Evolutionary conservation across 176 grass and related monocot genomes (phyloP).

Genomic region (Lolium multiflorum): DNA sequence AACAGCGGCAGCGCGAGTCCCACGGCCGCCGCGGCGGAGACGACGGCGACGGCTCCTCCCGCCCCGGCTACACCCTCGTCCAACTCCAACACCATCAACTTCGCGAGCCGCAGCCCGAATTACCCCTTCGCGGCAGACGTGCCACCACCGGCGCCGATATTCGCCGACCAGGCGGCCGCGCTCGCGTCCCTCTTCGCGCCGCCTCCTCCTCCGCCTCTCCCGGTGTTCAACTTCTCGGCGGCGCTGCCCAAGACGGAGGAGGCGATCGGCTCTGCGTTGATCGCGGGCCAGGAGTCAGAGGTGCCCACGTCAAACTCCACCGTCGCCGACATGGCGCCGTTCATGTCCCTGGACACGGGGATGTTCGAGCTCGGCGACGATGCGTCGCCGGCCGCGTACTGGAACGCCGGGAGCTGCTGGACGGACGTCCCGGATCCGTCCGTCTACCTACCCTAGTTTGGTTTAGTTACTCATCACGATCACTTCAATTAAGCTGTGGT

Average conservation of each 20-base stretch:
- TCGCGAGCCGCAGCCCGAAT: neutral
- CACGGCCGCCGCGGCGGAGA: neutral
- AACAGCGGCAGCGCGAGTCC: conserved; percentile 47
- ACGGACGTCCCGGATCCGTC: conserved; percentile 50
- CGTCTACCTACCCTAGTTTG: conserved; percentile 58
- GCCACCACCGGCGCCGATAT: conserved; percentile 55
- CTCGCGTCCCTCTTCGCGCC: conserved; percentile 59
- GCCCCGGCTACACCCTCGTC: conserved; percentile 27
- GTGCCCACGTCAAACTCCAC: neutral
- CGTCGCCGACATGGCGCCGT: conserved; percentile 39
- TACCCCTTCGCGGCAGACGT: conserved; percentile 47
- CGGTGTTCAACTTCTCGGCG: conserved; percentile 48
- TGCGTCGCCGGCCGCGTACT: conserved; percentile 41
- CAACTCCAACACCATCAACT: conserved; percentile 1
- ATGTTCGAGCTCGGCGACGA: conserved; percentile 67
- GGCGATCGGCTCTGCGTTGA: neutral
- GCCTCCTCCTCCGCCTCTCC: conserved; percentile 35
- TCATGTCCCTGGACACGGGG: conserved; percentile 49
- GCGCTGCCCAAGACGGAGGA: conserved; percentile 34
- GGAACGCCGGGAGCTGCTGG: conserved; percentile 57
- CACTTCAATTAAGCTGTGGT: conserved; percentile 41
- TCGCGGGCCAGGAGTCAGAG: neutral
- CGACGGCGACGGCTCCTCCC: neutral
- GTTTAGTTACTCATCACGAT: conserved; percentile 36
- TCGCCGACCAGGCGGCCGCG: conserved; percentile 58